Base-by-base conservation (phyloP, 345 rosid genomes). In the Salix suchowensis region DNA sequence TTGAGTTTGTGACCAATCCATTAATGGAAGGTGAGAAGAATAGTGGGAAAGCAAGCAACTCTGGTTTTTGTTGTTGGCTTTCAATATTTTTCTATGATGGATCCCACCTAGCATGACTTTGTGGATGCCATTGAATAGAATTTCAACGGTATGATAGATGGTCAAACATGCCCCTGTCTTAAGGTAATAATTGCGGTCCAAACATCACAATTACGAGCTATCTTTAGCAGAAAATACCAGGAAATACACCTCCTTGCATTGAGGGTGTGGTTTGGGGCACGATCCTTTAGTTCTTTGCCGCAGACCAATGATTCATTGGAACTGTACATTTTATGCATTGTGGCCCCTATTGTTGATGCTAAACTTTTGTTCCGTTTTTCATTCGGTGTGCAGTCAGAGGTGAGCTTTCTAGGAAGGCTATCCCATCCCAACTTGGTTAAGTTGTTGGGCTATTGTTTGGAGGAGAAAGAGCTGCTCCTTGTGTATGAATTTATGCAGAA, bases 401-500 rank as follows among this genome's bases (percentile, higher is more conserved):
- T 94, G 52, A 87, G 88, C 82, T 92, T 92, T 83, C 88, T 92
- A 13, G 97, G 91, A 71, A 87, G 90, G 84, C 86, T 90, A 68
- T 90, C 90, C 28, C 98, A 94, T 75, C 96, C 96, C 10, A 93
- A 93, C 74, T 76, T 94, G 71, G 97, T 95, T 26, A 89, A 77
- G 84, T 65, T 95, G 68, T 37, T 95, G 75, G 98, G 98, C 42
- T 93, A 80, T 70, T 95, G 98, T 76, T 86, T 84, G 89, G 97
- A 95, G 68, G 94, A 90, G 60, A 80, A 76, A 40, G 94, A 88
- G 81, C 87, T 91, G 50, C 89, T 90, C 2, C 90, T 94, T 50
- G 97, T 95, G 67, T 95, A 89, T 19, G 97, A 93, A 83, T 95
- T 89, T 80, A 77, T 93, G 92, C 89, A 87, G 14, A 93, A 79